Base-by-base conservation (phyloP, 2,329 filamentous ascomycete species). In the Colletotrichum sp. region DNA sequence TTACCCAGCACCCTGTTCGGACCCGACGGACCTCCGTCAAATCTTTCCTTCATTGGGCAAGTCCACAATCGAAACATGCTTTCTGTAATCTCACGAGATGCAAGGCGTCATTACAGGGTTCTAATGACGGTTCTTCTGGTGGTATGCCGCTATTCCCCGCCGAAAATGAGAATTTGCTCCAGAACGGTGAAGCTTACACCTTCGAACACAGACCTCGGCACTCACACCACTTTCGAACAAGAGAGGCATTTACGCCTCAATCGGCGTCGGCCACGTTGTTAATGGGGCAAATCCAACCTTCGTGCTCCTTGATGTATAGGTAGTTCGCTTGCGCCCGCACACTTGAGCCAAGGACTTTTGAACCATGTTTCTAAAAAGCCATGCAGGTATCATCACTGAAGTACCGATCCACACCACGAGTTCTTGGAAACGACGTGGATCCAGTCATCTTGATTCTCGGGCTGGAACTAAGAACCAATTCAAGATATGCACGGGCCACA, bases 261-360 rank as follows among this genome's bases (percentile, higher is more conserved):
- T 44, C 39, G 39, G 39, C 39, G 39, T 44, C 8, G 39, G 16
- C 39, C 39, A 44, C 39, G 39, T 44, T 44, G 36, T 39, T 39
- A 0, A 39, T 39, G 36, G 36, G 36, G 36, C 36, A 0, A 9
- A 0, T 39, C 16, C 0, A 1, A 34, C 32, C 32, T 0, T 34
- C 32, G 32, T 34, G 0, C 32, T 34, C 32, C 24, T 26, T 26
- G 24, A 26, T 26, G 24, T 26, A 26, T 26, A 26, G 24, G 24
- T n/a, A 44, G 16, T 10, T 44, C 39, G 39, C 39, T 44, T 44
- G 39, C 39, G 39, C 39, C 39, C 16, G 39, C 18, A n/a, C 13
- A 3, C 39, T n/a, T 44, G 0, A 44, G 39, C 16, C 0, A 44
- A 44, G 39, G 18, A 44, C 39, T 44, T 44, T 44, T 18, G 24